Evolutionary conservation across 2,329 filamentous ascomycete genomes (phyloP).

Genomic region (Orbilia ellipsospora): DNA sequence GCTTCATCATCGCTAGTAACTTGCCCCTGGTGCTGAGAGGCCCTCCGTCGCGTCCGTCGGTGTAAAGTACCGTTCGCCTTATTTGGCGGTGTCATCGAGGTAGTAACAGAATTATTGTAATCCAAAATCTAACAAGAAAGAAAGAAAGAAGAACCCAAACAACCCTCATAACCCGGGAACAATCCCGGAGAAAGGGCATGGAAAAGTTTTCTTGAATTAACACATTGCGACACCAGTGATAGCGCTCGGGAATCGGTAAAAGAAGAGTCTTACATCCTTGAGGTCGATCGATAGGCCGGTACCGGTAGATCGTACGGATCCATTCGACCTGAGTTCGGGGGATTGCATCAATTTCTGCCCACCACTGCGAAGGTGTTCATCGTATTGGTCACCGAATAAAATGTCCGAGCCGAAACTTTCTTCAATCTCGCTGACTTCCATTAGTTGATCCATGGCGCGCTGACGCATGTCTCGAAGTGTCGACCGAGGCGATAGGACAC

Average conservation of each 20-base stretch:
- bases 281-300: slow-evolving; percentile 26
- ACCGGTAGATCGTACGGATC: slow-evolving; percentile 37
- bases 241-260: slow-evolving; percentile 24
- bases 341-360: slow-evolving; percentile 39
- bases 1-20: slow-evolving; percentile 38
- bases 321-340: slow-evolving; percentile 22
- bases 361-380: slow-evolving; percentile 47
- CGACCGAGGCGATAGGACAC: slow-evolving; percentile 47
- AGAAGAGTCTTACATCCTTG: slow-evolving; percentile 48
- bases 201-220: slow-evolving; percentile 26
- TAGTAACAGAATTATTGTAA: slow-evolving; percentile 40
- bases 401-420: slow-evolving; percentile 52
- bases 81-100: slow-evolving; percentile 29
- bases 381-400: slow-evolving; percentile 52
- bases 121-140: slow-evolving; percentile 31
- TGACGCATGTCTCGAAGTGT: slow-evolving; percentile 46
- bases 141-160: slow-evolving; percentile 1
- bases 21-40: slow-evolving; percentile 23
- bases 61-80: slow-evolving; percentile 27
- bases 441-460: slow-evolving; percentile 51
- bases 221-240: slow-evolving; percentile 24
- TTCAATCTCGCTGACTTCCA: slow-evolving; percentile 49
- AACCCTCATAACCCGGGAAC: no score
- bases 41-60: slow-evolving; percentile 27
- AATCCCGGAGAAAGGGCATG: neutral